Conservation (phyloP, 805 yeast genomes). For the Myxozyma sirexii region DNA sequence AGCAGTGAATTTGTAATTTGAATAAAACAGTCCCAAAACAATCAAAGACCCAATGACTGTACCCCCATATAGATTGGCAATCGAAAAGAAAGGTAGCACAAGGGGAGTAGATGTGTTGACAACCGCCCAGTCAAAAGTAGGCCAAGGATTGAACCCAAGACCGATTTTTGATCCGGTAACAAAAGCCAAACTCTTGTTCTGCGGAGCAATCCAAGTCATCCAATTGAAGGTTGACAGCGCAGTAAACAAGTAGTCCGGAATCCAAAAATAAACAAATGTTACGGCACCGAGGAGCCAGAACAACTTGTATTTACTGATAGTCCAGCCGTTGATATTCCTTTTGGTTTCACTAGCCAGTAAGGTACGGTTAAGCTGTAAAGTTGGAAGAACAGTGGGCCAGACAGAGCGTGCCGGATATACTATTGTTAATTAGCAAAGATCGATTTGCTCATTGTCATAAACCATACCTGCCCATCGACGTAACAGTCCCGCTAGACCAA, state of each 20-base stretch:
- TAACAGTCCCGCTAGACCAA: slow-evolving; percentile 67
- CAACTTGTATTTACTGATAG: slow-evolving; percentile 53
- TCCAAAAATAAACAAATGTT: slow-evolving; percentile 63
- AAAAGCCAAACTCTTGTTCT: slow-evolving; percentile 55
- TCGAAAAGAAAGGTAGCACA: slow-evolving; percentile 50
- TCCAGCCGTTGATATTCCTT: slow-evolving; percentile 62
- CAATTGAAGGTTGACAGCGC: slow-evolving; percentile 65
- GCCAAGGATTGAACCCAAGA: slow-evolving; percentile 48
- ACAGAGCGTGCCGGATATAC: slow-evolving; percentile 59
- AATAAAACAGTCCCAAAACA: slow-evolving; percentile 45
- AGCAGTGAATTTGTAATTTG: slow-evolving; percentile 54
- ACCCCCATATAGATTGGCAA: slow-evolving; percentile 44
- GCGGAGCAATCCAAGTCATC: slow-evolving; percentile 45
- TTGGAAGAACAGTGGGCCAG: slow-evolving; percentile 58
- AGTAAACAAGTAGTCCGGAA: slow-evolving; percentile 65
- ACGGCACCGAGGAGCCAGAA: slow-evolving; percentile 48
- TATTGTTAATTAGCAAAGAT: not conserved
- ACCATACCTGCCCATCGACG: slow-evolving; percentile 48
- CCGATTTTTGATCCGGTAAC: slow-evolving; percentile 61
- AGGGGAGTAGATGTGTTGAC: slow-evolving; percentile 41
- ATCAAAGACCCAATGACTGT: slow-evolving; percentile 42
- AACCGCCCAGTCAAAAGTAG: slow-evolving; percentile 50
- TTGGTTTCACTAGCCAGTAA: slow-evolving; percentile 45
- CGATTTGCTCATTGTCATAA: slow-evolving; percentile 41
- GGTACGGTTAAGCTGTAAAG: slow-evolving; percentile 54